phyloP scores from a whole-genome alignment of 306 rosid species.

The Adenanthera pavonina region DNA sequence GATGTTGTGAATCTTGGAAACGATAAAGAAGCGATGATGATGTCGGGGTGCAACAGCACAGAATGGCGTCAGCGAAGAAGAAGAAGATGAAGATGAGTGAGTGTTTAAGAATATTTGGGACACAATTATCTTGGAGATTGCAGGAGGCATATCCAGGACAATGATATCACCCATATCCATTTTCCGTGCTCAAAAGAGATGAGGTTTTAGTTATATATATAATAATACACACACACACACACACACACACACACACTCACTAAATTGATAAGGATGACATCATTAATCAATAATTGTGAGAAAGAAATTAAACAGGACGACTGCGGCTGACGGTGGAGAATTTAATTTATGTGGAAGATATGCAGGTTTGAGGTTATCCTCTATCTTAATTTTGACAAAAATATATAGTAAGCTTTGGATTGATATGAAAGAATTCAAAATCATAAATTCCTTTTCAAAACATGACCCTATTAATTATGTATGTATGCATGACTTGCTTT shows the following conservation, averaged over 20 bases:
- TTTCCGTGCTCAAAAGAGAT: background rate
- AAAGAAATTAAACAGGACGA: background rate
- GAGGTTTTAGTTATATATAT: background rate
- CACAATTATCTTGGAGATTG: background rate
- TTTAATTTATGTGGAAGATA: background rate
- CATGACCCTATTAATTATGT: background rate
- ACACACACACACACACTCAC: too few relatives aligned
- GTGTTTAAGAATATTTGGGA: background rate
- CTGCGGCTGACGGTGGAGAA: background rate
- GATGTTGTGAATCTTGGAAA: conserved; percentile 35
- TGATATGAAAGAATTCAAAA: background rate
- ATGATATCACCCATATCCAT: background rate
- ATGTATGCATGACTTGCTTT: background rate
- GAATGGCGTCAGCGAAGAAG: conserved; percentile 48
- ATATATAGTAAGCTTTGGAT: background rate
- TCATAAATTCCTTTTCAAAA: background rate
- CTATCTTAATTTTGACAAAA: too few relatives aligned
- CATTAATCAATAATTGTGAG: background rate
- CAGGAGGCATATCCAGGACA: background rate
- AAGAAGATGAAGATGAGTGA: background rate
- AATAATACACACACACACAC: background rate
- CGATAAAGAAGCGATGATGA: conserved; percentile 6
- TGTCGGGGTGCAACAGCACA: conserved; percentile 44
- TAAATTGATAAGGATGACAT: background rate
- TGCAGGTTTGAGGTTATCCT: too few relatives aligned